phyloP scores from a whole-genome alignment of 768 basidiomycete genomes.

The Candolleomyces efflorescens region DNA sequence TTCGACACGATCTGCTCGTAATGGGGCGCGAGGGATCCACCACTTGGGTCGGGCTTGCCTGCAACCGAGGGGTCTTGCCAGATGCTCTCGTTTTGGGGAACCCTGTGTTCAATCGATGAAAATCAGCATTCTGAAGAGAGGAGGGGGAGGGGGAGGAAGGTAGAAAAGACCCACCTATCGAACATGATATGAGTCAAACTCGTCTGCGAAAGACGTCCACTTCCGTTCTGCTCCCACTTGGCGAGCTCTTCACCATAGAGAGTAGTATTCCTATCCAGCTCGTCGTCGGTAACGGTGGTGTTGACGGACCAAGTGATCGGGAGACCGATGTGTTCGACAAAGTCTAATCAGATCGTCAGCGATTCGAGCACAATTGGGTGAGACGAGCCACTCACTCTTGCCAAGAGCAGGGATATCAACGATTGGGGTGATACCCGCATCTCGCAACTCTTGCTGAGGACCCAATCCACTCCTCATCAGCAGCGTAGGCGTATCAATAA shows the following conservation, averaged over 20 bases:
- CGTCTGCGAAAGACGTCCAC: neutral
- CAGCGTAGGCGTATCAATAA: neutral
- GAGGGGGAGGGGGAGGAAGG: too few species aligned
- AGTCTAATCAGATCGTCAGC: neutral
- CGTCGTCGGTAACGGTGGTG: neutral
- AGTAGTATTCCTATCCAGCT: neutral
- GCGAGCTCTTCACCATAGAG: neutral
- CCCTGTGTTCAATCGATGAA: too few species aligned
- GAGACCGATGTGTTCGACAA: conserved; percentile 1
- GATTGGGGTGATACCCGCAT: neutral
- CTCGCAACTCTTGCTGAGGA: neutral
- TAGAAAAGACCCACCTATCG: neutral
- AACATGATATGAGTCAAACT: neutral
- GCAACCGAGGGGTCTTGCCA: neutral
- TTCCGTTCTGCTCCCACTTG: neutral
- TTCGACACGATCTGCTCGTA: neutral
- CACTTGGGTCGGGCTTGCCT: neutral
- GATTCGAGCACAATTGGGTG: neutral
- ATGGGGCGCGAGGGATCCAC: neutral
- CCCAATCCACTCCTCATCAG: neutral
- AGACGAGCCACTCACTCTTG: neutral
- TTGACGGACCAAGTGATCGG: conserved; percentile 1
- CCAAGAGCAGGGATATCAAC: neutral
- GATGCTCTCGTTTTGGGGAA: neutral
- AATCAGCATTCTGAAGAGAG: too few species aligned